These are phyloP conservation scores for Fusarium fracticaudum DNA, from an alignment of 2,329 filamentous ascomycete genomes.

Conservation along the genomic window DNA sequence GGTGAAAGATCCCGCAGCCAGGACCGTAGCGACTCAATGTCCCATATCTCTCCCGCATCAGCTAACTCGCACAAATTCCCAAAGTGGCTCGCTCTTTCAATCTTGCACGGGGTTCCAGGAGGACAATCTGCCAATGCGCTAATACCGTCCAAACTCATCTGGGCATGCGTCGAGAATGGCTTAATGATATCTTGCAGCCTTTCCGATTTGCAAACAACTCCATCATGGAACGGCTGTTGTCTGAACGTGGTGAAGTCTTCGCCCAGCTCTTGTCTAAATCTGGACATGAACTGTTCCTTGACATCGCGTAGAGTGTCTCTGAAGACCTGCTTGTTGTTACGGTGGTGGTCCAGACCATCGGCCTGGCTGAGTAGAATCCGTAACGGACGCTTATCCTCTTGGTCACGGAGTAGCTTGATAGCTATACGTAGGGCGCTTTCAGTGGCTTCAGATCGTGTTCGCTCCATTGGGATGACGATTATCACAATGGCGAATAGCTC, in stretches of 20 bases:
- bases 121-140: neutral
- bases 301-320: neutral
- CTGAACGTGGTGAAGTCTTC: neutral
- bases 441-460: neutral
- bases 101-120: neutral
- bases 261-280: neutral
- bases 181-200: slow-evolving; percentile 1
- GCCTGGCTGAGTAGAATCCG: neutral
- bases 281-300: neutral
- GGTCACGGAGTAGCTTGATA: neutral
- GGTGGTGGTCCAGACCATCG: neutral
- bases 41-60: slow-evolving; percentile 7
- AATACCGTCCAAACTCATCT: neutral
- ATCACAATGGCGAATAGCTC: neutral
- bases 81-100: neutral
- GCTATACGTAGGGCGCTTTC: neutral
- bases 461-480: slow-evolving; percentile 1
- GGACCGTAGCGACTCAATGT: slow-evolving; percentile 1
- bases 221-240: neutral
- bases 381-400: neutral
- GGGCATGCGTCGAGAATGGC: neutral
- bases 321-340: neutral
- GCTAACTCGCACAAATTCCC: neutral
- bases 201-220: neutral
- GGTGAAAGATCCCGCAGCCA: slow-evolving; percentile 1